Evolutionary conservation across 768 basidiomycete genomes (phyloP), one percentile per base, ranked within the genome.

Genomic region (Lactarius quietus): DNA sequence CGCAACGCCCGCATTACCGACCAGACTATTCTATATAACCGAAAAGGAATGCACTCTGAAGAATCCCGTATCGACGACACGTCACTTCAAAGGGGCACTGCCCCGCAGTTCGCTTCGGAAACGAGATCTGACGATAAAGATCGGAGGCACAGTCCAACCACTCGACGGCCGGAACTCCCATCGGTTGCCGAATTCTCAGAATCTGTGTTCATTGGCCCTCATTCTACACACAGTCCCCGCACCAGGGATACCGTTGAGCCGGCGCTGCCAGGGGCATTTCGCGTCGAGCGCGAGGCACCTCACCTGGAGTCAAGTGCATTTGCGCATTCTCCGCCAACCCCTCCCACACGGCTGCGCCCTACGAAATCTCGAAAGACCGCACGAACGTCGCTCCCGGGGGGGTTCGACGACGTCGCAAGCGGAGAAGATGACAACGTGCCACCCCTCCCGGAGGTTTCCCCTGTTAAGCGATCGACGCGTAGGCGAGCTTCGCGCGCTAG

Each of bases 401-500:
- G 66, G 6, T 59, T 64, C 52, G 51, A 39, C 45, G 65, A 67
- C 17, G 66, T n/a, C 33, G 61, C 61, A 23, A 66, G 61, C 8
- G 68, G 67, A 18, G 59, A 68, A 33, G 69, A 65, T 33, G 69
- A 70, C n/a, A 64, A 62, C 31, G 63, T 70, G 1, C 62, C 69
- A 8, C 69, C 69, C 1, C 69, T 70, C 15, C 63, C 62, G 1
- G 58, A 55, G 1, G 66, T 65, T 36, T 61, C 62, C 10, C 28
- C 62, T 15, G 66, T 59, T n/a, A 69, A 69, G 54, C 67, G 69
- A n/a, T 15, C 60, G 20, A 41, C 61, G 28, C 67, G 69, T 12
- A 53, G 48, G 20, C 57, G 67, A 17, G 57, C 18, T 31, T 58
- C 63, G 41, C 55, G 67, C 14, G 31, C 69, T 5, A 55, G 41